Evolutionary conservation across 352 stramenopile species (phyloP).

Genomic region (Phytopythium sindhum): DNA sequence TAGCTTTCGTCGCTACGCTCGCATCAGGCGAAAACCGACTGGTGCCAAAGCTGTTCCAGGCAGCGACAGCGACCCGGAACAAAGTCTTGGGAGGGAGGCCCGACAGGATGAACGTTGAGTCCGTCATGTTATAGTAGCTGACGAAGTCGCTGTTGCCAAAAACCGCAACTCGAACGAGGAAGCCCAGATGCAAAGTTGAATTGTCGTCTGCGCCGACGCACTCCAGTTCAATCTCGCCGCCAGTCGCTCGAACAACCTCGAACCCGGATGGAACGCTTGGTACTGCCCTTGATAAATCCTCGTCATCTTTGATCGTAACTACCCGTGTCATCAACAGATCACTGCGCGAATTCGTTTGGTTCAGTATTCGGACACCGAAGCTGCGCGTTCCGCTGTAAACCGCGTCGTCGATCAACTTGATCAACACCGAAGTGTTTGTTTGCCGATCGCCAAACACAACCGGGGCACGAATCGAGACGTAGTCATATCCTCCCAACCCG

Average conservation of each 20-base stretch:
- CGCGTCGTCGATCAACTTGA: slow-evolving; percentile 45
- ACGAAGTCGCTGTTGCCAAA: slow-evolving; percentile 14
- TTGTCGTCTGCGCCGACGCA: slow-evolving; percentile 17
- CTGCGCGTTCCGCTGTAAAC: slow-evolving; percentile 28
- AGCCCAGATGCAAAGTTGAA: slow-evolving; percentile 12
- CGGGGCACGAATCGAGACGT: slow-evolving; percentile 24
- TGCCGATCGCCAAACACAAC: slow-evolving; percentile 33
- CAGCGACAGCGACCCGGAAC: slow-evolving; percentile 38
- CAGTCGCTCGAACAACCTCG: slow-evolving; percentile 20
- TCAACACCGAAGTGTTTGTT: slow-evolving; percentile 26
- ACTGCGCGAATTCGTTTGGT: slow-evolving; percentile 1
- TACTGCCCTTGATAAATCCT: slow-evolving; percentile 27
- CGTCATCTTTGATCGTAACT: slow-evolving; percentile 46
- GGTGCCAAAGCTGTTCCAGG: slow-evolving; percentile 45
- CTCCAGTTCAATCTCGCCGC: slow-evolving; percentile 44
- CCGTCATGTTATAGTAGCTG: slow-evolving; percentile 42
- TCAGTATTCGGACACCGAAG: slow-evolving; percentile 39
- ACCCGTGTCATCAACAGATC: slow-evolving; percentile 21
- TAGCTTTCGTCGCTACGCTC: slow-evolving; percentile 24
- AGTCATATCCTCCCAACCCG: slow-evolving; percentile 24
- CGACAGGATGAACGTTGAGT: slow-evolving; percentile 32
- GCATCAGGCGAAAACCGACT: slow-evolving; percentile 27
- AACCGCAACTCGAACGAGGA: slow-evolving; percentile 32
- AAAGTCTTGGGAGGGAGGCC: slow-evolving; percentile 22
- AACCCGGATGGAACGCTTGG: slow-evolving; percentile 16